Base-by-base conservation (phyloP, 2,329 filamentous ascomycete species). In the Rasamsonia emersonii region DNA sequence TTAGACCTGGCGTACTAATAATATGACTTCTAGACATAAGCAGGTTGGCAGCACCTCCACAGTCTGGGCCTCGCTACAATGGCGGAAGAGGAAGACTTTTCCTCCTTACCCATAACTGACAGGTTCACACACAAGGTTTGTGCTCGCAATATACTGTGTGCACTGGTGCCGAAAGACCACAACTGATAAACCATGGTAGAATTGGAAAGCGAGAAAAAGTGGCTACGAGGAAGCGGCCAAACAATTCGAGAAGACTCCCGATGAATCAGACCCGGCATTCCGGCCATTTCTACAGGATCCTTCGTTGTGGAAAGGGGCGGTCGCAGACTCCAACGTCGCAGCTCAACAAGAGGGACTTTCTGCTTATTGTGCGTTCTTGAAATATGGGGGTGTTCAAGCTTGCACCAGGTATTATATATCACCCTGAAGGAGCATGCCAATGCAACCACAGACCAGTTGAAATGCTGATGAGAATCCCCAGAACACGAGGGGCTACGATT, bases 141-240 rank as follows among this genome's bases (percentile, higher is more conserved):
- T 38, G 38, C 15, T 13, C 15, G 11, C 14, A 10, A 20, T n/a
- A n/a, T n/a, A n/a, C n/a, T n/a, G n/a, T 9, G 18, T 15, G 11
- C 26, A 16, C 27, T 28, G 26, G 17, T 15, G 21, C 20, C 10
- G 25, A 14, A 11, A 11, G 4, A 26, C n/a, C n/a, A n/a, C n/a
- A n/a, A 26, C 33, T 35, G 21, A 35, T 16, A 7, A 40, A 17
- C 23, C 9, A 32, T 29, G 14, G 17, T 49, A 83, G 82, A 76
- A 83, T 52, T 98, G 91, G 91, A 98, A 98, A 72, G 88, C 93
- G 24, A 77, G 91, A 52, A 98, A 98, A 65, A 78, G 77, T 53
- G 91, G 79, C 32, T 98, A 96, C 56, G 91, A 98, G 70, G 86
- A 91, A 45, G 88, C 86, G 13, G 76, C 82, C 24, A 88, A 91